Evolutionary conservation across 352 stramenopile species (phyloP).

Genomic region (Phytophthora sp.): DNA sequence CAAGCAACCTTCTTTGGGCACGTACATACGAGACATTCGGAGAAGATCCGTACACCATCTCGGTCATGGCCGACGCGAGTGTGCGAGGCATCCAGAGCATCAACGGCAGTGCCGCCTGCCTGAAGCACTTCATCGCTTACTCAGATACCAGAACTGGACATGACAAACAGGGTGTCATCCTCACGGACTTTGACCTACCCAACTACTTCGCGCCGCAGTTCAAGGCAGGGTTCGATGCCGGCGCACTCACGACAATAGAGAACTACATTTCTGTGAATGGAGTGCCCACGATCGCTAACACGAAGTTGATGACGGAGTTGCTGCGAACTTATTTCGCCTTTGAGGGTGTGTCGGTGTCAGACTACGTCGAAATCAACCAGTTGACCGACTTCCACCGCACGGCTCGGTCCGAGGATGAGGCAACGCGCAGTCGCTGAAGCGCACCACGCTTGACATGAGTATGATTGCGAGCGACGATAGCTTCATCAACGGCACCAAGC

Average conservation of each 20-base stretch:
- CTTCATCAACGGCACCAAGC: background rate
- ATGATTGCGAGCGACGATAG: background rate
- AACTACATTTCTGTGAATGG: background rate
- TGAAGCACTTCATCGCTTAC: background rate
- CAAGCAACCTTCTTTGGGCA: background rate
- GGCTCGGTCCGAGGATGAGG: background rate
- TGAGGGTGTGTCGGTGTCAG: background rate
- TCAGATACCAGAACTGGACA: background rate
- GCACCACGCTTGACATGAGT: background rate
- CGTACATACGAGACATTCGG: background rate
- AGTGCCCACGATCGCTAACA: background rate
- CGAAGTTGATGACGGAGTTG: background rate
- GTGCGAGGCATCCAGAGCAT: background rate
- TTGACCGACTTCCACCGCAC: background rate
- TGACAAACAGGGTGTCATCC: background rate
- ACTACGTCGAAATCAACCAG: background rate
- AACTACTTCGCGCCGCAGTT: background rate
- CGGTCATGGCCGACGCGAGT: background rate
- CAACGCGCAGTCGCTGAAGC: background rate
- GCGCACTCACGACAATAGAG: background rate
- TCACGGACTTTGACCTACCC: background rate
- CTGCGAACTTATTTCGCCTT: background rate
- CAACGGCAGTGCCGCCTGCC: background rate
- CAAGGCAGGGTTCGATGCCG: background rate
- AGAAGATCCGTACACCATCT: background rate